These are phyloP conservation scores for Kitagawia praeruptora DNA, from an alignment of 129 eudicot genomes.

Conservation along the genomic window DNA sequence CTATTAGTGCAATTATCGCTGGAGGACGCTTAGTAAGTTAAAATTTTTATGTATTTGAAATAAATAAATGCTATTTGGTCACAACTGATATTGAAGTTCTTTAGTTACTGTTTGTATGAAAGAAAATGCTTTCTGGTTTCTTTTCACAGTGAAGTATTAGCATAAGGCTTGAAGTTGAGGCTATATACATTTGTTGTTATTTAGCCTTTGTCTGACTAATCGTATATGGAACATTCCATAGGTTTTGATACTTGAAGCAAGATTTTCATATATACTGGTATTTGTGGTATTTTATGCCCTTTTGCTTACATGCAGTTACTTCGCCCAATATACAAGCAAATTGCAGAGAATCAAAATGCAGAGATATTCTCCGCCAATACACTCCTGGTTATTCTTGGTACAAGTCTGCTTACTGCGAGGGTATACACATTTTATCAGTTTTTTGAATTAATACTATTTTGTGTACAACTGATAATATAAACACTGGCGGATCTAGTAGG, in stretches of 20 bases:
- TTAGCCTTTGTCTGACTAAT: conserved; percentile 1
- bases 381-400: conserved; percentile 92
- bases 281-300: neutral
- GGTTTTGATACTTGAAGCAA: conserved; percentile 3
- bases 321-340: conserved; percentile 96
- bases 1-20: conserved; percentile 94
- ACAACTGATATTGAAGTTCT: neutral
- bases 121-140: neutral
- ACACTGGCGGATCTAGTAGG: neutral
- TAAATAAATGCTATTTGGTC: neutral
- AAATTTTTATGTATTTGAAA: neutral
- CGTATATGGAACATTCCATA: neutral
- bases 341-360: conserved; percentile 95
- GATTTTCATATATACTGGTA: conserved; percentile 10
- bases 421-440: conserved; percentile 18
- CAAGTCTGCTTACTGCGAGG: conserved; percentile 99
- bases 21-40: conserved; percentile 93
- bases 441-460: conserved; percentile 14
- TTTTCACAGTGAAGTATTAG: neutral
- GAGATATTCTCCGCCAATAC: conserved; percentile 98
- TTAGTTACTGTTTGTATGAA: neutral
- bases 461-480: neutral
- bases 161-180: conserved; percentile 3
- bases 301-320: conserved; percentile 61
- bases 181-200: neutral